A percentile compares a stretch with the other conserved stretches of the same genome.
phyloP scores from a whole-genome alignment of 1,284 basidiomycete species.

The Irpex lacteus region DNA sequence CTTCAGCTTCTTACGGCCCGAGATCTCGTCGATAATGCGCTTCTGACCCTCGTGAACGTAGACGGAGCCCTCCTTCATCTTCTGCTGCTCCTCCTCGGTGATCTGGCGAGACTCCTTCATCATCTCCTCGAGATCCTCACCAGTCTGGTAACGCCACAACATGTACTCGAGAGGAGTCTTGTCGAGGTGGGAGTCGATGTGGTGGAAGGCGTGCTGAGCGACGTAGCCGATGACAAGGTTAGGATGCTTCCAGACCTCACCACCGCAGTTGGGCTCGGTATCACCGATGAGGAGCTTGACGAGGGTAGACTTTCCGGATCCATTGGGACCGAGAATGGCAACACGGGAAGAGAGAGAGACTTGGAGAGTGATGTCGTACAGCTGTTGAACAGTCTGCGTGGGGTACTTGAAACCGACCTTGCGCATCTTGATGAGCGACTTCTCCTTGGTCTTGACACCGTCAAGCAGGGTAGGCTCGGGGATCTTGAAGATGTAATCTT shows the following conservation, averaged over 20 bases:
- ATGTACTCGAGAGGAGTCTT: constrained; percentile 98
- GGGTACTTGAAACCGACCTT: constrained; percentile 98
- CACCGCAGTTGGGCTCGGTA: constrained; percentile 93
- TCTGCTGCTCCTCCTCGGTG: constrained; percentile 84
- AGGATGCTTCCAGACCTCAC: constrained; percentile 98
- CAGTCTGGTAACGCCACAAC: constrained; percentile 99
- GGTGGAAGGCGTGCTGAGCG: constrained; percentile 98
- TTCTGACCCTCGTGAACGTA: constrained; percentile 93
- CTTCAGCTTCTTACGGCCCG: constrained; percentile 95
- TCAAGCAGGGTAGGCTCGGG: constrained; percentile 95
- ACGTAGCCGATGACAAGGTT: constrained; percentile 99
- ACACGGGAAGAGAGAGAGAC: constrained; percentile 97
- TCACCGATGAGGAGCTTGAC: constrained; percentile 99
- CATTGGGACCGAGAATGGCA: constrained; percentile 94
- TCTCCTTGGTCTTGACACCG: constrained; percentile 99
- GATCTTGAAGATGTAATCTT: constrained; percentile 97
- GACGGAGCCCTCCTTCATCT: constrained; percentile 94
- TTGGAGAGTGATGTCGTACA: constrained; percentile 94
- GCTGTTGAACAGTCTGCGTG: constrained; percentile 79
- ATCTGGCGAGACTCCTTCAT: constrained; percentile 87
- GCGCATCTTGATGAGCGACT: constrained; percentile 96
- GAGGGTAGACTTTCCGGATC: constrained; percentile 97
- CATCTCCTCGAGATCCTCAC: constrained; percentile 97
- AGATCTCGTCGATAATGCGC: constrained; percentile 91
- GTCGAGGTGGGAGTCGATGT: constrained; percentile 97